These are phyloP conservation scores for Eudorina sp. DNA, from an alignment of 139 green algal genomes.

Conservation along the genomic window DNA sequence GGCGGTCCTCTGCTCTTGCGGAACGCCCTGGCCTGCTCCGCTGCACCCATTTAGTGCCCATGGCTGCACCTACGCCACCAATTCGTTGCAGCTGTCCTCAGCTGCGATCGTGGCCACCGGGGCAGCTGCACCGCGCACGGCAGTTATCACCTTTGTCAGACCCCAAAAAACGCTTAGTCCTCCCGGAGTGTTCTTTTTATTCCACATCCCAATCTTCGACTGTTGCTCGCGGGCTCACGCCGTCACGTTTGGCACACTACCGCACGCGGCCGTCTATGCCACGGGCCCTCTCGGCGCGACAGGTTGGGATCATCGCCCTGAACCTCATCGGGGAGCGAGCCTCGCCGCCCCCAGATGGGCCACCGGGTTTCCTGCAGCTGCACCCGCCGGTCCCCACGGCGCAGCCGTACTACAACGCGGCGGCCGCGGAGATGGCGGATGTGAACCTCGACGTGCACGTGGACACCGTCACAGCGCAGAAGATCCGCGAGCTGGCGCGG, in stretches of 20 bases:
- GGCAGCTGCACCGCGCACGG: no score
- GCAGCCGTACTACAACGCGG: conserved; percentile 67
- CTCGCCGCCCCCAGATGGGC: conserved; percentile 2
- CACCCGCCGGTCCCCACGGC: conserved; percentile 54
- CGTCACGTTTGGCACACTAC: not conserved
- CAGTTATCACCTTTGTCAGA: no score
- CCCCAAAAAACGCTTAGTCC: no score
- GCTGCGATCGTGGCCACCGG: no score
- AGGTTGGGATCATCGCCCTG: conserved; percentile 91
- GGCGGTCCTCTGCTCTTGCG: no score
- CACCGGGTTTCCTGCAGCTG: conserved; percentile 59
- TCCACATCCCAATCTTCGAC: no score
- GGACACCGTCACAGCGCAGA: conserved; percentile 75
- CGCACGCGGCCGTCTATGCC: not conserved
- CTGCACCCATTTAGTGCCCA: no score
- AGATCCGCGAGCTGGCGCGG: conserved; percentile 73
- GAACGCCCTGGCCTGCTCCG: no score
- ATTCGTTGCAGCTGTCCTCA: no score
- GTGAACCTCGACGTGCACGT: conserved; percentile 82
- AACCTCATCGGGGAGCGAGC: conserved; percentile 86
- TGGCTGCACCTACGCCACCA: no score
- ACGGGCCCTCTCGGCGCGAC: conserved; percentile 19
- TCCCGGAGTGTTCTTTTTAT: no score
- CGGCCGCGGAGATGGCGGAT: conserved; percentile 56
- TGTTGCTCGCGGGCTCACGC: no score